Conservation (phyloP, 164 flowering plant species). For the Umbellularia californica region DNA sequence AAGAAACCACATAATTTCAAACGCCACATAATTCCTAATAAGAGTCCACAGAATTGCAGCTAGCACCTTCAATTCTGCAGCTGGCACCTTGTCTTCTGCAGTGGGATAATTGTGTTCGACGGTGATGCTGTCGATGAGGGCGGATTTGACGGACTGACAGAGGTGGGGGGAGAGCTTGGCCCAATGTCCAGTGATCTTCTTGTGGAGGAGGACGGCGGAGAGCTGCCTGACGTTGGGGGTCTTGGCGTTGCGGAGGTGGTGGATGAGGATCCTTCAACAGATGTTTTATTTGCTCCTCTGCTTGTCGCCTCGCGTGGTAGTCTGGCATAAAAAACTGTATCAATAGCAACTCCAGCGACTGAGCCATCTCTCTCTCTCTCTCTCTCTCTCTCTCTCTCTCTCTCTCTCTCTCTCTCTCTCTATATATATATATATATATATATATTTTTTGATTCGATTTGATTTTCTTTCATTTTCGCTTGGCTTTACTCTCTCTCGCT, state of each 20-base stretch:
- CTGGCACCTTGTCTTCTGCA: too few species aligned
- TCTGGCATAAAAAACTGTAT: conserved; percentile 95
- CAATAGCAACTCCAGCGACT: conserved; percentile 79
- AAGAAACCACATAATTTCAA: too few species aligned
- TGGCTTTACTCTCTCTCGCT: too few species aligned
- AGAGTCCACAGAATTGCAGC: too few species aligned
- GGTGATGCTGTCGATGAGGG: conserved; percentile 86
- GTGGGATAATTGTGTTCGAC: conserved; percentile 63
- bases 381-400: too few species aligned
- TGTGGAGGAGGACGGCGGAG: conserved; percentile 93
- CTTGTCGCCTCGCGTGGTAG: conserved; percentile 89
- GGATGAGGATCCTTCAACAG: conserved; percentile 83
- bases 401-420: background rate
- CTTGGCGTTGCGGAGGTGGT: conserved; percentile 96
- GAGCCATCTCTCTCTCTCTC: too few species aligned
- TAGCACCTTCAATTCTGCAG: too few species aligned
- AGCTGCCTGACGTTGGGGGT: conserved; percentile 94
- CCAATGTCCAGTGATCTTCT: conserved; percentile 99
- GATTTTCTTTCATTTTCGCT: too few species aligned
- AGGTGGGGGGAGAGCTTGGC: conserved; percentile 73
- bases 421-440: too few species aligned
- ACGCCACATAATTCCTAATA: too few species aligned
- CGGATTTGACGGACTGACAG: conserved; percentile 59
- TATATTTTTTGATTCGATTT: too few species aligned
- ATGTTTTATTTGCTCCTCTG: conserved; percentile 94